Conservation (phyloP, 441 rosid genomes). For the Hura crepitans region DNA sequence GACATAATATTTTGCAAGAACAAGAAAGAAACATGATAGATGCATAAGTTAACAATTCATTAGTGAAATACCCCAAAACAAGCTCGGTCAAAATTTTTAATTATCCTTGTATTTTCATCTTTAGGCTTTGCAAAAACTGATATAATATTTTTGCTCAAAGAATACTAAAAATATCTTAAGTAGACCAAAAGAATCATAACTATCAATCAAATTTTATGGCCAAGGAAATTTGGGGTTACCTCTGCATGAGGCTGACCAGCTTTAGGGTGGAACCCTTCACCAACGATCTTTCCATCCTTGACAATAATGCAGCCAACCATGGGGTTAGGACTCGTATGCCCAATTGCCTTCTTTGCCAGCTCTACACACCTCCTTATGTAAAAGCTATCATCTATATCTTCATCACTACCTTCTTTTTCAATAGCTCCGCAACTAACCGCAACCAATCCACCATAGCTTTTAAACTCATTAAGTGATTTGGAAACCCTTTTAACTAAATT, state of each 20-base stretch:
- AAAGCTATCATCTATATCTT: slow-evolving; percentile 45
- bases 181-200: not conserved
- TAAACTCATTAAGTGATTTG: slow-evolving; percentile 22
- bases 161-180: no score
- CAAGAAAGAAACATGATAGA: not conserved
- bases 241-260: slow-evolving; percentile 98
- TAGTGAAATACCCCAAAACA: not conserved
- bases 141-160: no score
- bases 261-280: slow-evolving; percentile 94
- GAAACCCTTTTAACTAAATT: slow-evolving; percentile 29
- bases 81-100: no score
- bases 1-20: no score
- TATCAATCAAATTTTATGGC: not conserved
- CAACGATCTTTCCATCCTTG: slow-evolving; percentile 75
- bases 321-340: slow-evolving; percentile 88
- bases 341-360: slow-evolving; percentile 69
- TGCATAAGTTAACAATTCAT: not conserved
- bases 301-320: slow-evolving; percentile 92
- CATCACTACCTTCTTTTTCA: slow-evolving; percentile 17
- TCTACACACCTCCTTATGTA: slow-evolving; percentile 76
- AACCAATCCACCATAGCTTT: slow-evolving; percentile 22
- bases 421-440: slow-evolving; percentile 28
- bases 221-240: slow-evolving; percentile 34
- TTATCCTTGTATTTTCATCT: no score
- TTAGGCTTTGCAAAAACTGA: no score